Conservation (phyloP, 2,329 filamentous ascomycete genomes). For the Blumeriella jaapii region DNA sequence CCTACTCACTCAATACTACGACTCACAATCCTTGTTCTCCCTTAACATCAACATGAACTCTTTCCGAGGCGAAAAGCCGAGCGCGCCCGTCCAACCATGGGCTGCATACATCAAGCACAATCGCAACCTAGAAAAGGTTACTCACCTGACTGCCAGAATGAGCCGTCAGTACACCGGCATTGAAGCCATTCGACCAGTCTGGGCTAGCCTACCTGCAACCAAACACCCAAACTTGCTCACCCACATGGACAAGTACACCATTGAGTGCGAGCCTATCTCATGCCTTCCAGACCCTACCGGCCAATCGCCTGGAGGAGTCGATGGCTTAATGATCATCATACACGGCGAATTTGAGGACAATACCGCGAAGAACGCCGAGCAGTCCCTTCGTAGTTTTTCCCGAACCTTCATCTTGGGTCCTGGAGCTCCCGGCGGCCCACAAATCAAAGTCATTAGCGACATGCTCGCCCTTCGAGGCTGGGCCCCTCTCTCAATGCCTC, state of each 20-base stretch:
- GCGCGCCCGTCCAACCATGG: slow-evolving; percentile 46
- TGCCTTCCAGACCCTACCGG: slow-evolving; percentile 60
- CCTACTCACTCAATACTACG: slow-evolving; percentile 60
- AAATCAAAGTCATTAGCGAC: slow-evolving; percentile 68
- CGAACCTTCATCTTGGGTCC: slow-evolving; percentile 71
- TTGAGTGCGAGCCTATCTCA: slow-evolving; percentile 68
- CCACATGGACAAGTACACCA: slow-evolving; percentile 62
- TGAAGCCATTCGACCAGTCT: slow-evolving; percentile 53
- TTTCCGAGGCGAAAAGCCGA: slow-evolving; percentile 35
- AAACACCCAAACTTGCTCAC: slow-evolving; percentile 60
- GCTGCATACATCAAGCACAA: slow-evolving; percentile 65
- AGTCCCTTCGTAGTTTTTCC: slow-evolving; percentile 66
- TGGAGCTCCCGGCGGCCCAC: slow-evolving; percentile 43
- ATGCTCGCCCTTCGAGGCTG: slow-evolving; percentile 64
- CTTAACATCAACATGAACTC: slow-evolving; percentile 57
- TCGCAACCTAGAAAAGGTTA: slow-evolving; percentile 65
- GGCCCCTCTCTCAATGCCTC: slow-evolving; percentile 29
- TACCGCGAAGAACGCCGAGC: slow-evolving; percentile 41
- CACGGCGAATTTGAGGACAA: slow-evolving; percentile 78
- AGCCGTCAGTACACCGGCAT: slow-evolving; percentile 55
- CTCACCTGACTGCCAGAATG: slow-evolving; percentile 45
- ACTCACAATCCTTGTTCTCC: slow-evolving; percentile 64
- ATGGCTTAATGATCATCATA: slow-evolving; percentile 66
- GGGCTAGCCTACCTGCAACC: slow-evolving; percentile 60
- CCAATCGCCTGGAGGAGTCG: slow-evolving; percentile 53